These are phyloP conservation scores for Cryptosporidium ubiquitum DNA, from an alignment of 169 alveolate species.

Conservation along the genomic window DNA sequence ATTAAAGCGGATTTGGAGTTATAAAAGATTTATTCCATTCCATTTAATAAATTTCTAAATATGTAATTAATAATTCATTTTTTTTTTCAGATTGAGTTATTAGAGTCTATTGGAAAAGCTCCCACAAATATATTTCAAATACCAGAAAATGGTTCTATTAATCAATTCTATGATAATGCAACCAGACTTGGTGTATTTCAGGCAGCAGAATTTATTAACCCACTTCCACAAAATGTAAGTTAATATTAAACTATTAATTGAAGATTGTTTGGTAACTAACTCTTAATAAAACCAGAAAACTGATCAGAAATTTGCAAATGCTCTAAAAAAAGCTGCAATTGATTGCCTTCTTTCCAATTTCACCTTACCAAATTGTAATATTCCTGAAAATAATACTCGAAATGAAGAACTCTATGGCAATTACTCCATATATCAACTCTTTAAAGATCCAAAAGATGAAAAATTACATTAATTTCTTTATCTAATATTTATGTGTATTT, in stretches of 20 bases:
- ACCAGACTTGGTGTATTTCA: slow-evolving; percentile 47
- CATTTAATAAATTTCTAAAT: background rate
- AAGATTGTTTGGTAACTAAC: background rate
- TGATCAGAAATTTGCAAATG: slow-evolving; percentile 58
- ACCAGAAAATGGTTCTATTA: slow-evolving; percentile 65
- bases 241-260: background rate
- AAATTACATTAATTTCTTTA: background rate
- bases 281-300: slow-evolving; percentile 22
- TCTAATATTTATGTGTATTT: background rate
- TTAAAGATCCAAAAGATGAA: slow-evolving; percentile 3
- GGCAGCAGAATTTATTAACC: slow-evolving; percentile 33
- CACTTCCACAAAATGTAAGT: slow-evolving; percentile 62
- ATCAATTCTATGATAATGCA: slow-evolving; percentile 42
- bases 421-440: slow-evolving; percentile 10
- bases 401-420: slow-evolving; percentile 20
- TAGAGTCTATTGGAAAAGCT: slow-evolving; percentile 64
- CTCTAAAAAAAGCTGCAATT: slow-evolving; percentile 51
- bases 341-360: slow-evolving; percentile 45
- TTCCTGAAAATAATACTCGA: slow-evolving; percentile 18
- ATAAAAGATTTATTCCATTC: background rate
- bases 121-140: slow-evolving; percentile 45
- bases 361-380: slow-evolving; percentile 50
- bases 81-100: slow-evolving; percentile 4
- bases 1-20: background rate
- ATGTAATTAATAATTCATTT: too few species aligned